Evolutionary conservation across 73 alveolate species (phyloP), one percentile per base, ranked within the genome.

Genomic region (Paraurostyla sp.): DNA sequence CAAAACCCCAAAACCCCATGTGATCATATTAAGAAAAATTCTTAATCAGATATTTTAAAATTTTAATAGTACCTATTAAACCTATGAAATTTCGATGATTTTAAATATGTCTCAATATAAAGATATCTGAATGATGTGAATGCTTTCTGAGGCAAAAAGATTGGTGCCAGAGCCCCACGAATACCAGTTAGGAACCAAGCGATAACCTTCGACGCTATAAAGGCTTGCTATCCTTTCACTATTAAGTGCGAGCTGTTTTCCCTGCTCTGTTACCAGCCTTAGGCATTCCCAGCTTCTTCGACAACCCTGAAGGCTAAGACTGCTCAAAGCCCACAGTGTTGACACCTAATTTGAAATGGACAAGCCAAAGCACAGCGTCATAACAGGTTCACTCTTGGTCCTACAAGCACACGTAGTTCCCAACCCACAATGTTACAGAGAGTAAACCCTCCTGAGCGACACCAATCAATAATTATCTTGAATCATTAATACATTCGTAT

Each of bases 181-280:
- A 87, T 78, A 78, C 89, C 83, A 52, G 83, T 46, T 60, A 49
- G 82, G 84, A 85, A 89, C 80, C 85, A 89, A 85, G 88, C 92
- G 95, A 89, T 89, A 81, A 56, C 95, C 95, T 89, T 89, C 92
- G 92, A 80, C 88, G 45, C 95, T 68, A 87, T 89, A 71, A 89
- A 89, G 95, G 95, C 83, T 86, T 89, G 95, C 95, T 89, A 89
- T 89, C 95, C 95, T 82, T 69, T 81, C 95, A 89, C 95, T 89
- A 89, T 89, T 89, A 80, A 89, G 88, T 80, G 95, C 91, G 95
- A 89, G 95, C 76, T 83, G 95, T 89, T 51, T 89, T 89, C 95
- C 95, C 95, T 89, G 95, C 95, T 89, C 90, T 81, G 95, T 89
- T 89, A 68, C 95, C 95, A 81, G 90, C 95, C 95, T 89, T 59